A percentile compares a stretch with the other conserved stretches of the same genome.
Conservation (phyloP, 139 green algal species). For the Micromonas commoda region DNA sequence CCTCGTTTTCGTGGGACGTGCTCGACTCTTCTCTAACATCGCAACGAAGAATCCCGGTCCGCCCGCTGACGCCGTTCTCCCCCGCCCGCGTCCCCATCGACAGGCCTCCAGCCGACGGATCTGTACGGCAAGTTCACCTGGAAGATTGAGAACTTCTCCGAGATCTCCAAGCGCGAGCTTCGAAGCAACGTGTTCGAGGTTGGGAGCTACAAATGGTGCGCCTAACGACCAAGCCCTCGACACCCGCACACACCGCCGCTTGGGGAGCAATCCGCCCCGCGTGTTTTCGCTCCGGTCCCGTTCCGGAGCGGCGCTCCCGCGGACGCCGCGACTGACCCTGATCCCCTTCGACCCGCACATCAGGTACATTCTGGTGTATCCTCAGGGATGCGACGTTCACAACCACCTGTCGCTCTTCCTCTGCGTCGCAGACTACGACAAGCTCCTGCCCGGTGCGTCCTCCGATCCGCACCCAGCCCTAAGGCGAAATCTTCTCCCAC, state of each 20-base stretch:
- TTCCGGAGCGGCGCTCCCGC: neutral
- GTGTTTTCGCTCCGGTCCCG: neutral
- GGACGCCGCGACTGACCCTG: neutral
- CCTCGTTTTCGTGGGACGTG: no score
- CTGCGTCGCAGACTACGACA: conserved; percentile 98
- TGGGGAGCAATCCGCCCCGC: no score
- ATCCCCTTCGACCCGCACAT: neutral
- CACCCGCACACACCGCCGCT: no score
- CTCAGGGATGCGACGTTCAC: conserved; percentile 92
- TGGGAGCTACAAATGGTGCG: conserved; percentile 86
- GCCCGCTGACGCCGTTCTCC: no score
- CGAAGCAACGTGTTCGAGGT: conserved; percentile 87
- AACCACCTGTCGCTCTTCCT: conserved; percentile 97
- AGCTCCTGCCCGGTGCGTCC: conserved; percentile 83
- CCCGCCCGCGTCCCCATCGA: neutral
- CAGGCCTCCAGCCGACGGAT: conserved; percentile 52
- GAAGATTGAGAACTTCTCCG: conserved; percentile 91
- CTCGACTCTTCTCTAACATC: no score
- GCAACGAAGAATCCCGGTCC: no score
- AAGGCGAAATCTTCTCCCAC: neutral
- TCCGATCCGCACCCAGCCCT: neutral
- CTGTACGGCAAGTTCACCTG: conserved; percentile 97
- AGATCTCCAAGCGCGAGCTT: conserved; percentile 89
- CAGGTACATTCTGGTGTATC: conserved; percentile 97
- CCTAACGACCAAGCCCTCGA: neutral